A percentile compares a stretch with the other conserved stretches of the same genome.
These are phyloP conservation scores for Phytophthora foliorum DNA, from an alignment of 352 stramenopile species.

Conservation along the genomic window DNA sequence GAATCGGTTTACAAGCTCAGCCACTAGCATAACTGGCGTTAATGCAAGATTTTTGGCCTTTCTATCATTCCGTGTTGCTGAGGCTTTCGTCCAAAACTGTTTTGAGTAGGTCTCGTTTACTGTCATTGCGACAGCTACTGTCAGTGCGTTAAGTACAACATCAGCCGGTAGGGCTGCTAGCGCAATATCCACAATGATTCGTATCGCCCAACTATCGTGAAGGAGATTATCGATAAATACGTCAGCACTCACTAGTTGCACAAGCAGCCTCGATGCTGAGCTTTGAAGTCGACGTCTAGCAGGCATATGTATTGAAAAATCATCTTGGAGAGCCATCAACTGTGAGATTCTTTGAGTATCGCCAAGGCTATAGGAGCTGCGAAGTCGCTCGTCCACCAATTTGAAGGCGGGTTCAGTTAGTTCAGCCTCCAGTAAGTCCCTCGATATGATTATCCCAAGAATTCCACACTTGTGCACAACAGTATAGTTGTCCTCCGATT, in stretches of 20 bases:
- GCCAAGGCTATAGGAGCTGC: not conserved
- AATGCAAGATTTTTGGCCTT: not conserved
- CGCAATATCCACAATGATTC: constrained; percentile 24
- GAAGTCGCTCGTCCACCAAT: constrained; percentile 17
- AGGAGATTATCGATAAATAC: constrained; percentile 27
- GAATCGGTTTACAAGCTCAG: constrained; percentile 22
- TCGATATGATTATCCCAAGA: constrained; percentile 16
- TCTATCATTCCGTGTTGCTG: not conserved
- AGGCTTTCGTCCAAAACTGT: constrained; percentile 18
- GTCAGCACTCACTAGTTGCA: constrained; percentile 9
- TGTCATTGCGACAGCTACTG: constrained; percentile 17
- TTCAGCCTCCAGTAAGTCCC: constrained; percentile 18
- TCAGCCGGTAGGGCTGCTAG: constrained; percentile 15
- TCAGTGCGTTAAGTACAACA: constrained; percentile 21
- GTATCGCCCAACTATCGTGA: constrained; percentile 23
- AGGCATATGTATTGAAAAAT: not conserved
- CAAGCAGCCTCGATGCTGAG: constrained; percentile 28
- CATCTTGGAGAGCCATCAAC: constrained; percentile 4
- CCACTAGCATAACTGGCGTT: constrained; percentile 2
- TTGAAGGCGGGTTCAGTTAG: constrained; percentile 8
- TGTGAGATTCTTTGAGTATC: constrained; percentile 11
- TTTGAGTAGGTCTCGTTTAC: constrained; percentile 19
- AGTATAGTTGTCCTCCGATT: not conserved
- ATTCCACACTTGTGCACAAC: constrained; percentile 16
- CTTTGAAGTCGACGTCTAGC: constrained; percentile 16